phyloP scores from a whole-genome alignment of 805 yeast genomes.

The Saccharomycopsis lassenensis region DNA sequence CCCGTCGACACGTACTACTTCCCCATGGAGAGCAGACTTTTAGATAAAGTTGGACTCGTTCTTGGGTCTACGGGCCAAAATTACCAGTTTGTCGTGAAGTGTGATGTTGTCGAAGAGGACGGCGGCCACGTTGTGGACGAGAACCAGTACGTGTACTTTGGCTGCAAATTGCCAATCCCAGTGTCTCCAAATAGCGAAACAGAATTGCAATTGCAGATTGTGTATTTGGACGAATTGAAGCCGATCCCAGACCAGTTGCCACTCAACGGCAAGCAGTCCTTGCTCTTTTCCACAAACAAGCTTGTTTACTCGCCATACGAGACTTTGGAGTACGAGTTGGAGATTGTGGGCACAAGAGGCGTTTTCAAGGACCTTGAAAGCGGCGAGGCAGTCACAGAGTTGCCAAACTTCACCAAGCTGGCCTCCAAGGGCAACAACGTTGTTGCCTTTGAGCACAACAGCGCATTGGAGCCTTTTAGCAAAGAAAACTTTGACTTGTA shows the following conservation, averaged over 20 bases:
- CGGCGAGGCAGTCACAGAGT: constrained; percentile 14
- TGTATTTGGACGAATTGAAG: constrained; percentile 34
- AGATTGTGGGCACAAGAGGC: constrained; percentile 32
- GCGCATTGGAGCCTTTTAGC: too few relatives aligned
- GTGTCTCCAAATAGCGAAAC: constrained; percentile 50
- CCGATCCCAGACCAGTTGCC: constrained; percentile 59
- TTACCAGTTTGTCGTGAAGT: too few relatives aligned
- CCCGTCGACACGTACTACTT: constrained; percentile 49
- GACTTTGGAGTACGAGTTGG: constrained; percentile 37
- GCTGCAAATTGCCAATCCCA: constrained; percentile 48
- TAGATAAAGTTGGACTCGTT: too few relatives aligned
- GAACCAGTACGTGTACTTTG: constrained; percentile 30
- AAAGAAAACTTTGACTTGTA: constrained; percentile 40
- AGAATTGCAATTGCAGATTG: constrained; percentile 38
- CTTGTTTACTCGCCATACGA: constrained; percentile 52
- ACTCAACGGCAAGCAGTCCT: constrained; percentile 49
- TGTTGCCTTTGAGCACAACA: too few relatives aligned
- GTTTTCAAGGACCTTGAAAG: constrained; percentile 36
- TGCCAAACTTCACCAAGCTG: too few relatives aligned
- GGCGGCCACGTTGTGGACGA: too few relatives aligned
- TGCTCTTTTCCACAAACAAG: constrained; percentile 44
- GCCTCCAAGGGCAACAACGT: too few relatives aligned
- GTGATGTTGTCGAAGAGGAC: too few relatives aligned
- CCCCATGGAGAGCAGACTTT: too few relatives aligned
- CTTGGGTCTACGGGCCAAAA: too few relatives aligned